phyloP scores from a whole-genome alignment of 768 basidiomycete genomes.

The Chalciporus pseudorubinellus region DNA sequence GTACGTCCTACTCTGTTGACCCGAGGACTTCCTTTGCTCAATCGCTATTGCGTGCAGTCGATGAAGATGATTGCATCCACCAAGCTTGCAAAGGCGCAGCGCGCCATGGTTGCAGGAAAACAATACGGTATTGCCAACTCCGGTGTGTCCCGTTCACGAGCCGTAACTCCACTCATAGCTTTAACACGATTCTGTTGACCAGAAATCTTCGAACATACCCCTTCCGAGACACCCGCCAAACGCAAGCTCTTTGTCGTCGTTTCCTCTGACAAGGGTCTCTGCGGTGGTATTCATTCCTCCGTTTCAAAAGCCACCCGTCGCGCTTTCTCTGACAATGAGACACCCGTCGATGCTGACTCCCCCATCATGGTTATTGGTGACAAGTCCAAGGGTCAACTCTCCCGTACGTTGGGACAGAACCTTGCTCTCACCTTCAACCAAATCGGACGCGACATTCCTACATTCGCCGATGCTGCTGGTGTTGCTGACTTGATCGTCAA shows the following conservation, averaged over 20 bases:
- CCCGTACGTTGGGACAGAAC: slow-evolving; percentile 61
- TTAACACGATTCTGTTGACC: slow-evolving; percentile 17
- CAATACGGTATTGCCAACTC: slow-evolving; percentile 89
- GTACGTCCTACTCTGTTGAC: slow-evolving; percentile 40
- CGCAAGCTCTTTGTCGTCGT: slow-evolving; percentile 90
- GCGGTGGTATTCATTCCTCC: slow-evolving; percentile 98
- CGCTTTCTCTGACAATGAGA: slow-evolving; percentile 53
- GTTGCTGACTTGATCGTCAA: slow-evolving; percentile 91
- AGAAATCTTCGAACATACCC: slow-evolving; percentile 87
- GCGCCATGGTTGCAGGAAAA: slow-evolving; percentile 90
- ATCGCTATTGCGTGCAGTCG: slow-evolving; percentile 49
- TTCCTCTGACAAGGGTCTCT: slow-evolving; percentile 98
- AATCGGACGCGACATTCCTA: slow-evolving; percentile 96
- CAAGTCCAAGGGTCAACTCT: slow-evolving; percentile 93
- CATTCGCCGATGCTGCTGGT: slow-evolving; percentile 92
- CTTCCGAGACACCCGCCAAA: slow-evolving; percentile 63
- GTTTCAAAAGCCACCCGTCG: slow-evolving; percentile 87
- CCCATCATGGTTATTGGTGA: slow-evolving; percentile 90
- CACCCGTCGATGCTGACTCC: slow-evolving; percentile 54
- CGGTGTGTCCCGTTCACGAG: slow-evolving; percentile 46
- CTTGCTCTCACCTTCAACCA: slow-evolving; percentile 91
- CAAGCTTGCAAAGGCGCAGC: slow-evolving; percentile 92
- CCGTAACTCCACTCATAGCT: not conserved
- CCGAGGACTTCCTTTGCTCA: slow-evolving; percentile 1
- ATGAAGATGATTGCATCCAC: slow-evolving; percentile 99